Evolutionary conservation across 2,329 filamentous ascomycete species (phyloP).

Genomic region (Dactylellina haptotyla): DNA sequence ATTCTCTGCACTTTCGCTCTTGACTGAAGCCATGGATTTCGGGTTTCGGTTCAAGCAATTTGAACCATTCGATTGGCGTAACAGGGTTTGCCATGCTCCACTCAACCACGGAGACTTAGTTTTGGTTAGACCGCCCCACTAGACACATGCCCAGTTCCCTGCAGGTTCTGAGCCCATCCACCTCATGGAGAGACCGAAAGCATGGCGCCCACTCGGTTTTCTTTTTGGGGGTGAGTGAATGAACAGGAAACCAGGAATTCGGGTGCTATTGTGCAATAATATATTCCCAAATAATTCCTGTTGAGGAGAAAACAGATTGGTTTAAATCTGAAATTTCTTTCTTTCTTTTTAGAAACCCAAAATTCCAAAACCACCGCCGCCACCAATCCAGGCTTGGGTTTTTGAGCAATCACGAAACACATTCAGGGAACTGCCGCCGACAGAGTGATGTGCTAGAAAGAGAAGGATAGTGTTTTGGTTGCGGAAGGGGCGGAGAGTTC

Average conservation of each 20-base stretch:
- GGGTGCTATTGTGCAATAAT: constrained; percentile 9
- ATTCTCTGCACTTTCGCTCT: too few species aligned
- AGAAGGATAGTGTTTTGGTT: neutral
- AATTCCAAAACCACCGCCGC: too few species aligned
- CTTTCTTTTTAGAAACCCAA: neutral
- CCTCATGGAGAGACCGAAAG: constrained; percentile 1
- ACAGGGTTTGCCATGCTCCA: constrained; percentile 13
- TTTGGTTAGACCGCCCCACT: constrained; percentile 15
- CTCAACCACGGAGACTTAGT: neutral
- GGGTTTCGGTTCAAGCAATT: constrained; percentile 15
- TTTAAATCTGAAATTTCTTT: neutral
- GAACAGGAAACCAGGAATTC: neutral
- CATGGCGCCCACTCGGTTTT: too few species aligned
- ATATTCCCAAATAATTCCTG: constrained; percentile 8
- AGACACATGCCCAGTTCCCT: constrained; percentile 22
- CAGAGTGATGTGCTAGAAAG: constrained; percentile 24
- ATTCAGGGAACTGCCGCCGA: neutral
- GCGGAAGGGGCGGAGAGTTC: constrained; percentile 31
- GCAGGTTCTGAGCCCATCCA: neutral
- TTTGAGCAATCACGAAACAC: too few species aligned
- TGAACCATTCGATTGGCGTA: constrained; percentile 17
- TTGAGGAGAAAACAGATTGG: neutral
- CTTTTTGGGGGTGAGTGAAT: too few species aligned
- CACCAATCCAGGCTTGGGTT: too few species aligned
- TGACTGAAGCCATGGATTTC: constrained; percentile 5